A percentile compares a stretch with the other conserved stretches of the same genome.
Conservation (phyloP, 2,329 filamentous ascomycete genomes). For the Cladosporium sp. region DNA sequence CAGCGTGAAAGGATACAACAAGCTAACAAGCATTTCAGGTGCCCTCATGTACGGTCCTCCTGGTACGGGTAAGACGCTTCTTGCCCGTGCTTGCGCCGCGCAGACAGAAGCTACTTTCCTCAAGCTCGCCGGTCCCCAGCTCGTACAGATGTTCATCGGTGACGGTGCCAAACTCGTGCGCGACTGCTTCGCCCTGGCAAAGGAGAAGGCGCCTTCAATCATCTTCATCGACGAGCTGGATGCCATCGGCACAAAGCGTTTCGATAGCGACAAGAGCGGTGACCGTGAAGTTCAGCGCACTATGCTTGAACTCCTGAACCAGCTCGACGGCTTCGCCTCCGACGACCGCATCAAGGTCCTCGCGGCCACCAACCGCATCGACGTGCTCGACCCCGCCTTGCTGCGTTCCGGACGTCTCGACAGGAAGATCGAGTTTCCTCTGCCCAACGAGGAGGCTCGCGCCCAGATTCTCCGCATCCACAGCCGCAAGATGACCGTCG, state of each 20-base stretch:
- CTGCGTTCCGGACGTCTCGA: slow-evolving; percentile 96
- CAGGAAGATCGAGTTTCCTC: slow-evolving; percentile 96
- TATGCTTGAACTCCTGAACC: slow-evolving; percentile 96
- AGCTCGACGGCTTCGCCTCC: slow-evolving; percentile 98
- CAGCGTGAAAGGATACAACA: background rate
- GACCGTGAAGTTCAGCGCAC: slow-evolving; percentile 98
- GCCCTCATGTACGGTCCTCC: slow-evolving; percentile 96
- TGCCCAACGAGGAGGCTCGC: slow-evolving; percentile 94
- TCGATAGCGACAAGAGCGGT: slow-evolving; percentile 89
- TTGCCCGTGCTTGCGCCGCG: slow-evolving; percentile 91
- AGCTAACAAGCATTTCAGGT: slow-evolving; percentile 47
- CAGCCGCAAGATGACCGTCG: slow-evolving; percentile 95
- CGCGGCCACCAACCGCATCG: slow-evolving; percentile 97
- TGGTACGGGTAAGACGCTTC: slow-evolving; percentile 82
- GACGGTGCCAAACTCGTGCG: slow-evolving; percentile 96
- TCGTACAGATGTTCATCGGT: slow-evolving; percentile 99
- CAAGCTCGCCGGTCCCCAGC: slow-evolving; percentile 92
- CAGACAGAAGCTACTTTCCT: slow-evolving; percentile 98
- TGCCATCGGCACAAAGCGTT: slow-evolving; percentile 93
- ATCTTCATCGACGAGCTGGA: slow-evolving; percentile 99
- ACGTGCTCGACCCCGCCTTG: slow-evolving; percentile 92
- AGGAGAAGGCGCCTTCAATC: slow-evolving; percentile 97
- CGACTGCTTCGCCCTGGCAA: slow-evolving; percentile 94
- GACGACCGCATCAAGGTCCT: slow-evolving; percentile 96
- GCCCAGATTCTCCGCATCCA: slow-evolving; percentile 97